phyloP scores from a whole-genome alignment of 1,284 basidiomycete species.

The Prillingera fragicola region DNA sequence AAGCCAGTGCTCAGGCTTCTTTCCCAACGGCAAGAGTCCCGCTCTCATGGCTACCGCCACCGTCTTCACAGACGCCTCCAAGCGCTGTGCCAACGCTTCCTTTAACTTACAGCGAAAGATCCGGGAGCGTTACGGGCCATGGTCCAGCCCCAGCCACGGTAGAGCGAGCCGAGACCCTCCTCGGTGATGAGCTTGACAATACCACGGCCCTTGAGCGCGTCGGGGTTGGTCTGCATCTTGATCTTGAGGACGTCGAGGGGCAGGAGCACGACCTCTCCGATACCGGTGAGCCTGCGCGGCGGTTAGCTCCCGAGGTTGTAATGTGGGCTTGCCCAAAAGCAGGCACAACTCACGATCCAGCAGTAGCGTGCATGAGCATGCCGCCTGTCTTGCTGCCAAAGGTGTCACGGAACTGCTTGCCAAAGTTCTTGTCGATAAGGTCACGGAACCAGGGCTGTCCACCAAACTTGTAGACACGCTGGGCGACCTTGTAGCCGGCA shows the following conservation, averaged over 20 bases:
- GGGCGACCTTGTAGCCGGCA: slow-evolving; percentile 91
- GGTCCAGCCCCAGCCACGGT: slow-evolving; percentile 98
- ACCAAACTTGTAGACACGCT: slow-evolving; percentile 96
- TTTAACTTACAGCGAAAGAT: slow-evolving; percentile 74
- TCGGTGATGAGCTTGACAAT: slow-evolving; percentile 84
- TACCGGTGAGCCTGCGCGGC: slow-evolving; percentile 73
- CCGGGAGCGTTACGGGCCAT: slow-evolving; percentile 96
- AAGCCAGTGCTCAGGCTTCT: too few relatives aligned
- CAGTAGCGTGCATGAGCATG: slow-evolving; percentile 90
- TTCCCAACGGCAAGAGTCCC: not conserved
- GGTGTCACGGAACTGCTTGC: slow-evolving; percentile 66
- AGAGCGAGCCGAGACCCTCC: slow-evolving; percentile 78
- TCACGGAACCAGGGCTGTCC: slow-evolving; percentile 98
- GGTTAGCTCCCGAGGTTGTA: slow-evolving; percentile 5
- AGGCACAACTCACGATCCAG: slow-evolving; percentile 81
- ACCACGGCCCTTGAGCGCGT: slow-evolving; percentile 88
- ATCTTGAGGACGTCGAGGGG: slow-evolving; percentile 97
- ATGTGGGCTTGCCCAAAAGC: too few relatives aligned
- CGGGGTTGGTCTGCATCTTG: slow-evolving; percentile 95
- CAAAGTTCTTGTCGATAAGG: slow-evolving; percentile 71
- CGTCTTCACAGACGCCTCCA: too few relatives aligned
- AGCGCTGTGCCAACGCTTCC: too few relatives aligned
- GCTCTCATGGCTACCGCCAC: not conserved
- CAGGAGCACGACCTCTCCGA: slow-evolving; percentile 93
- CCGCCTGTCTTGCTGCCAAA: slow-evolving; percentile 97